These are phyloP conservation scores for Ustilago curta DNA, from an alignment of 1,284 basidiomycete species.

Conservation along the genomic window DNA sequence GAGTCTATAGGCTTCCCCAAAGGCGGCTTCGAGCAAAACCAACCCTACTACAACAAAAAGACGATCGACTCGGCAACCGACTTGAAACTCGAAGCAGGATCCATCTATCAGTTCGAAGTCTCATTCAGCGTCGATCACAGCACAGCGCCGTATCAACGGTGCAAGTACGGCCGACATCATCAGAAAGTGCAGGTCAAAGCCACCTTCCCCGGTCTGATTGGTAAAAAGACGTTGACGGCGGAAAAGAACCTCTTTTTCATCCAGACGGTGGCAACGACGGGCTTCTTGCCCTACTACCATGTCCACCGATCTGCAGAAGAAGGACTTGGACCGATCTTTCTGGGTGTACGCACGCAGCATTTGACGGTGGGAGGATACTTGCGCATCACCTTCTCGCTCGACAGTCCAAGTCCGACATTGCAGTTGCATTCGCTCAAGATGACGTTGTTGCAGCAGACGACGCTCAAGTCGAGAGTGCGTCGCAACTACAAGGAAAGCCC, in stretches of 20 bases:
- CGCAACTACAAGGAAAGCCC: conserved; percentile 40
- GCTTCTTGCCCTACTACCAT: conserved; percentile 49
- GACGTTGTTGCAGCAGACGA: conserved; percentile 46
- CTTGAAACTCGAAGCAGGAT: conserved; percentile 44
- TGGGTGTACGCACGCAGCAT: conserved; percentile 48
- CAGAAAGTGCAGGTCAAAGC: conserved; percentile 53
- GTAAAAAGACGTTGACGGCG: conserved; percentile 45
- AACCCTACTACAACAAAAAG: conserved; percentile 50
- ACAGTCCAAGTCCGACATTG: conserved; percentile 37
- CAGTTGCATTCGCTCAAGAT: conserved; percentile 45
- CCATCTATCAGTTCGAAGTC: conserved; percentile 49
- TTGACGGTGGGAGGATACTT: conserved; percentile 55
- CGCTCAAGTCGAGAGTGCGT: conserved; percentile 45
- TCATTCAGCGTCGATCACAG: conserved; percentile 50
- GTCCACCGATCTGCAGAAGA: conserved; percentile 44
- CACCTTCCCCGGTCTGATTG: conserved; percentile 45
- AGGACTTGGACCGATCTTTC: conserved; percentile 43
- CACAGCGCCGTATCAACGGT: conserved; percentile 50
- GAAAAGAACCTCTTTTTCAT: conserved; percentile 54
- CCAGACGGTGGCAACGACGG: conserved; percentile 29
- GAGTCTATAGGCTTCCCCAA: conserved; percentile 50
- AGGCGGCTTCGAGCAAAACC: conserved; percentile 55
- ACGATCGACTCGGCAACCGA: conserved; percentile 43
- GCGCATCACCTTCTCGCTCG: conserved; percentile 46
- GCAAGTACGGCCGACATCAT: conserved; percentile 51